Conservation (phyloP, 2,329 filamentous ascomycete species). For the Coleophoma eucalyptorum region DNA sequence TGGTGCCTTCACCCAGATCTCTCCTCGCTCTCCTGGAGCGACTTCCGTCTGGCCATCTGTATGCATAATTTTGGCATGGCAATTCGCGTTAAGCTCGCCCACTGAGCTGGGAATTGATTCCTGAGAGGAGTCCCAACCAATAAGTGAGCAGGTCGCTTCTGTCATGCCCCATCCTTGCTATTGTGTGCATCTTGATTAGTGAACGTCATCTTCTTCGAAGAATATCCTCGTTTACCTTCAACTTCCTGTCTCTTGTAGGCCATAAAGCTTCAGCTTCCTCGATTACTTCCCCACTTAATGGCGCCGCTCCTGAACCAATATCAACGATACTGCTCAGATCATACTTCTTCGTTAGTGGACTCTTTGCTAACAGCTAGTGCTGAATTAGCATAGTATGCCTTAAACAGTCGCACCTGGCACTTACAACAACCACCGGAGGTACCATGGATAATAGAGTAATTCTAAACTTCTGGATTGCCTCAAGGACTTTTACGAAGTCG, state of each 20-base stretch:
- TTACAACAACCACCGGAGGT: conserved; percentile 67
- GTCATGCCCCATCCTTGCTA: conserved; percentile 88
- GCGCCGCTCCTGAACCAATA: conserved; percentile 66
- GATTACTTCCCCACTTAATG: conserved; percentile 53
- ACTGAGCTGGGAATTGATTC: conserved; percentile 44
- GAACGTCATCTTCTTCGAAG: not conserved
- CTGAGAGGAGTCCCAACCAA: conserved; percentile 58
- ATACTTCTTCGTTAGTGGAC: conserved; percentile 59
- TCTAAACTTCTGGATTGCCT: conserved; percentile 61
- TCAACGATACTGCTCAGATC: conserved; percentile 63
- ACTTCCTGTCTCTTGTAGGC: conserved; percentile 40
- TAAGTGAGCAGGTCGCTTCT: conserved; percentile 68
- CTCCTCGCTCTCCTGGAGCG: conserved; percentile 53
- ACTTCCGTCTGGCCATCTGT: conserved; percentile 49
- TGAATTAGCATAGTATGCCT: not conserved
- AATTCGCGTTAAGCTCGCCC: conserved; percentile 67
- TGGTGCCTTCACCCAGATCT: conserved; percentile 69
- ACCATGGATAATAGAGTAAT: conserved; percentile 67
- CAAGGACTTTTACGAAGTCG: conserved; percentile 69
- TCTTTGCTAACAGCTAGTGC: conserved; percentile 56
- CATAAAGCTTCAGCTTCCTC: conserved; percentile 57
- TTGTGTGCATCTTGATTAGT: conserved; percentile 17
- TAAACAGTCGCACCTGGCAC: not conserved
- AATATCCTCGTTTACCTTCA: conserved; percentile 30
- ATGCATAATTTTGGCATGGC: conserved; percentile 62